These are phyloP conservation scores for Hemileccinum impolitum DNA, from an alignment of 768 basidiomycete species.

Conservation along the genomic window DNA sequence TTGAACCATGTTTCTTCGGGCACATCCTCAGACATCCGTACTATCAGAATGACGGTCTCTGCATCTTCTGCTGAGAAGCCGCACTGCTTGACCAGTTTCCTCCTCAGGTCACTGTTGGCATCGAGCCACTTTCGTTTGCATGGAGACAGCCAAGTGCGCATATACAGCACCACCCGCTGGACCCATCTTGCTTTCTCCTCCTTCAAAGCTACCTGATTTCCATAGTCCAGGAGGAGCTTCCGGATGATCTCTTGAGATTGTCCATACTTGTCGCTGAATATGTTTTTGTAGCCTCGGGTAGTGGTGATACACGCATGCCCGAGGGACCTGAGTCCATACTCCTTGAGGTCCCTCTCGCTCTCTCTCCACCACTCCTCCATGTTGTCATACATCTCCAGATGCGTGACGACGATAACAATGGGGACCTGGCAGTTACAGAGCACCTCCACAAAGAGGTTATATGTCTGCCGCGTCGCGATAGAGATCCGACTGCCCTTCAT, in stretches of 20 bases:
- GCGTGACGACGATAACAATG: constrained; percentile 32
- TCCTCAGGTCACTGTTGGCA: constrained; percentile 11
- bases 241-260: constrained; percentile 28
- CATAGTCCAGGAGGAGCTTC: constrained; percentile 16
- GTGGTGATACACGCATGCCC: constrained; percentile 42
- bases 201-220: constrained; percentile 15
- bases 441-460: constrained; percentile 36
- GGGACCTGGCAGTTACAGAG: constrained; percentile 35
- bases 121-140: constrained; percentile 9
- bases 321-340: constrained; percentile 32
- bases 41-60: constrained; percentile 15
- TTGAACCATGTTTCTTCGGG: constrained; percentile 4
- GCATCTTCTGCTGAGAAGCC: constrained; percentile 24
- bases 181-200: constrained; percentile 26
- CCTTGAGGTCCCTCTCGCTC: constrained; percentile 32
- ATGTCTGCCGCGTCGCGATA: constrained; percentile 24
- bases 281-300: constrained; percentile 18
- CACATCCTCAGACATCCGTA: neutral
- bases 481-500: constrained; percentile 29
- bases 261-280: constrained; percentile 31
- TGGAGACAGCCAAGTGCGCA: constrained; percentile 23
- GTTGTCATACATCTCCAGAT: constrained; percentile 29
- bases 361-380: constrained; percentile 41
- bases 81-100: constrained; percentile 21
- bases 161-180: constrained; percentile 23